phyloP scores from a whole-genome alignment of 495 filamentous ascomycete species.

The Penicillium waksmanii region DNA sequence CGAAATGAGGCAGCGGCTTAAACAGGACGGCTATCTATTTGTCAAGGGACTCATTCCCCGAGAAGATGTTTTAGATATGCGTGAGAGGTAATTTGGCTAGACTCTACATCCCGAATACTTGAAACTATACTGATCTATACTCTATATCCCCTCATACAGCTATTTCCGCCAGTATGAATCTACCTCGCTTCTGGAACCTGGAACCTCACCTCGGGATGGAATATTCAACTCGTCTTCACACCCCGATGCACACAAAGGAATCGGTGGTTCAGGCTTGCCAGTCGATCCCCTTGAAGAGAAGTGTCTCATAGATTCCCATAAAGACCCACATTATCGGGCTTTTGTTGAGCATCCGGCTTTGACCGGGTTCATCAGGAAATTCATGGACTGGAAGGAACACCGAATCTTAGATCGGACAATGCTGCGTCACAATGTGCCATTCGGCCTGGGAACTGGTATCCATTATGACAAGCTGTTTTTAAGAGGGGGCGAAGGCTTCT shows the following conservation, averaged over 20 bases:
- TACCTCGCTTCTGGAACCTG: conserved; percentile 49
- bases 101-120: neutral
- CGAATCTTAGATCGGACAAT: conserved; percentile 46
- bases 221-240: conserved; percentile 49
- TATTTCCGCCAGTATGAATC: conserved; percentile 55
- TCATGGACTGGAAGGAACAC: conserved; percentile 52
- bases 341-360: conserved; percentile 55
- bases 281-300: conserved; percentile 37
- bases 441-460: conserved; percentile 53
- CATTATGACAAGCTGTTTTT: conserved; percentile 64
- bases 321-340: conserved; percentile 47
- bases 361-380: conserved; percentile 46
- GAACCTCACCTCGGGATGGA: conserved; percentile 34
- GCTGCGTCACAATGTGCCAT: conserved; percentile 58
- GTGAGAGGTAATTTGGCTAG: conserved; percentile 33
- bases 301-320: conserved; percentile 50
- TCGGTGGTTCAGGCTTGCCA: conserved; percentile 47
- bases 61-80: conserved; percentile 50
- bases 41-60: conserved; percentile 55
- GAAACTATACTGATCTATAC: neutral
- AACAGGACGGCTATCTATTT: conserved; percentile 56
- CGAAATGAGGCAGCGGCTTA: conserved; percentile 45
- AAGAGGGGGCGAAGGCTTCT: conserved; percentile 50
- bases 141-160: conserved; percentile 6
- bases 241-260: conserved; percentile 49